Percentiles rank a stretch among this genome's conserved stretches.
Conservation (phyloP, 129 eudicot species). For the Artemisia annua region DNA sequence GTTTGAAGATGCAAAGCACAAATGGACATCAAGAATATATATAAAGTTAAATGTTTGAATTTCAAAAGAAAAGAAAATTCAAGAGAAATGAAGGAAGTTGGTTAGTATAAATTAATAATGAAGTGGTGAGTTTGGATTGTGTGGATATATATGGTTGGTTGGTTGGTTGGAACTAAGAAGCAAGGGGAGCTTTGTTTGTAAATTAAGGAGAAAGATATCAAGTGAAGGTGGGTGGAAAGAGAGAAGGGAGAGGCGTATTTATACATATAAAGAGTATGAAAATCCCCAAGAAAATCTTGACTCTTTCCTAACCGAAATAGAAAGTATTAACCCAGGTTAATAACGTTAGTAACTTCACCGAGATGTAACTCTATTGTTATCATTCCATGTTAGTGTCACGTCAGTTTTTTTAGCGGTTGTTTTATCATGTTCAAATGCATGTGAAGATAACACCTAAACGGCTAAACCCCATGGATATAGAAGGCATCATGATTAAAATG, state of each 20-base stretch:
- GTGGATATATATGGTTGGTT: conserved; percentile 12
- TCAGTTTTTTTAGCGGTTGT: too few relatives aligned
- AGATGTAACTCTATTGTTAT: too few relatives aligned
- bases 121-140: conserved; percentile 21
- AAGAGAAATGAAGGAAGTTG: conserved; percentile 1
- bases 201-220: conserved; percentile 6
- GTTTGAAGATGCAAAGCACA: conserved; percentile 13
- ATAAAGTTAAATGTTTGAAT: background rate
- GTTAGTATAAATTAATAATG: background rate
- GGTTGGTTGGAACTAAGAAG: conserved; percentile 6
- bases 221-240: conserved; percentile 47
- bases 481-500: too few relatives aligned
- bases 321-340: too few relatives aligned
- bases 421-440: too few relatives aligned
- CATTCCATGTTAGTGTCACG: too few relatives aligned
- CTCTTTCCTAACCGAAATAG: conserved; percentile 8
- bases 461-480: too few relatives aligned
- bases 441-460: too few relatives aligned
- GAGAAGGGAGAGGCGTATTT: conserved; percentile 8
- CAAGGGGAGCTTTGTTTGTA: conserved; percentile 11
- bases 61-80: conserved; percentile 4
- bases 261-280: background rate
- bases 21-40: conserved; percentile 24
- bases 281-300: conserved; percentile 21
- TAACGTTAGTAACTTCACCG: too few relatives aligned